Base-by-base conservation (phyloP, 495 filamentous ascomycete genomes). In the Aspergillus sparsus region DNA sequence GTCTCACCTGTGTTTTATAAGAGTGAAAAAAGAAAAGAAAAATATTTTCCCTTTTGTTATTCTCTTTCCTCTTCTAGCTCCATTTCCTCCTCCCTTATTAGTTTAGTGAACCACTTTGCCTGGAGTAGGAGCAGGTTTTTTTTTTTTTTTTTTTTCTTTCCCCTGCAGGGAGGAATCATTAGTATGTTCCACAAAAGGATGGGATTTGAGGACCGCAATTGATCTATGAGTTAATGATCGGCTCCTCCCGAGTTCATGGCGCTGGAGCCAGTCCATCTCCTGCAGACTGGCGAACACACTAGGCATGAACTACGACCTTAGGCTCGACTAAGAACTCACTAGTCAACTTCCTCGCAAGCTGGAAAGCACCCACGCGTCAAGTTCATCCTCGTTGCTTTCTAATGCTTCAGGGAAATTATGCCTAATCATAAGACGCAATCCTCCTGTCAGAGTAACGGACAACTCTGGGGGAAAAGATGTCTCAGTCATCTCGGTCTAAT, bases 181-280 rank as follows among this genome's bases (percentile, higher is more conserved):
- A 27, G 21, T 27, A 1, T 1, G 21, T 27, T 27, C 21, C 21
- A 27, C 21, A 27, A 27, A 27, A 27, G 21, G 21, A 27, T 27
- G 21, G 3, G 3, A 27, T 3, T 27, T 27, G 21, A 27, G 3
- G 21, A 42, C 15, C 39, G 9, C 39, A 42, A 42, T 27, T 15
- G 54, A 58, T 58, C 55, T 47, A 45, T 53, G 49, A 42, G 58
- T 49, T 54, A 60, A 60, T 60, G 58, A 60, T 60, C 58, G 50
- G 58, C 58, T 54, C 42, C 32, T 54, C 37, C 57, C 49, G 49
- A 59, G 57, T 49, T 42, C 50, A 53, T 47, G n/a, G 18, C 21
- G 31, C 33, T 35, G 34, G 4, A 16, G n/a, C n/a, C 6, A 9
- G 15, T 47, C 34, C 41, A 16, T 27, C 3, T 3, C 21, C 21